These are phyloP conservation scores for Metarhizium sp. DNA, from an alignment of 2,329 filamentous ascomycete genomes.

Conservation along the genomic window DNA sequence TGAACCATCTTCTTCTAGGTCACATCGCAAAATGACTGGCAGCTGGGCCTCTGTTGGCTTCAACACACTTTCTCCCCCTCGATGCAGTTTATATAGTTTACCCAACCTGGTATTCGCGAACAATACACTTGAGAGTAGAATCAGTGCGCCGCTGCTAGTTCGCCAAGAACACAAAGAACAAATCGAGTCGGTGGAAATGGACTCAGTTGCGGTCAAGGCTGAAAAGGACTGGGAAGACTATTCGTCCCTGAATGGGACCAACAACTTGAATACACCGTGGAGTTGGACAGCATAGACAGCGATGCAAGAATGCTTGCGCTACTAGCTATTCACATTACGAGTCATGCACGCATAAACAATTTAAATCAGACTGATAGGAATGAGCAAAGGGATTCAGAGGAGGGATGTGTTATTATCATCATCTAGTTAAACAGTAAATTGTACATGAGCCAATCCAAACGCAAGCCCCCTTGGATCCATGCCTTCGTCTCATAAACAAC, in stretches of 20 bases:
- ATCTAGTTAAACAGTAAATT: conserved; percentile 30
- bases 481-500: conserved; percentile 37
- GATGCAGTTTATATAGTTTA: not conserved
- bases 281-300: conserved; percentile 10
- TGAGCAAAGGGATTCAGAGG: conserved; percentile 26
- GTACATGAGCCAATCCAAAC: conserved; percentile 23
- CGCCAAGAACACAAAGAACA: not conserved
- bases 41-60: not conserved
- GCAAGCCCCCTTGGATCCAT: conserved; percentile 31
- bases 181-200: not conserved
- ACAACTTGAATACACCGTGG: conserved; percentile 12
- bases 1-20: not conserved
- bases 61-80: not conserved
- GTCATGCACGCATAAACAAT: not conserved
- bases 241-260: conserved; percentile 7
- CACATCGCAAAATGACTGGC: not conserved
- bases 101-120: not conserved
- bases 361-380: not conserved
- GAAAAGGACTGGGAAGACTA: not conserved
- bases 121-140: not conserved
- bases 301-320: not conserved
- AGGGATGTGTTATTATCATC: conserved; percentile 50
- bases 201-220: not conserved
- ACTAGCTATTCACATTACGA: not conserved
- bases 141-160: not conserved